Percentiles rank a stretch among this genome's conserved stretches.
Conservation (phyloP, 2,329 filamentous ascomycete genomes). For the Botrytis medusae region DNA sequence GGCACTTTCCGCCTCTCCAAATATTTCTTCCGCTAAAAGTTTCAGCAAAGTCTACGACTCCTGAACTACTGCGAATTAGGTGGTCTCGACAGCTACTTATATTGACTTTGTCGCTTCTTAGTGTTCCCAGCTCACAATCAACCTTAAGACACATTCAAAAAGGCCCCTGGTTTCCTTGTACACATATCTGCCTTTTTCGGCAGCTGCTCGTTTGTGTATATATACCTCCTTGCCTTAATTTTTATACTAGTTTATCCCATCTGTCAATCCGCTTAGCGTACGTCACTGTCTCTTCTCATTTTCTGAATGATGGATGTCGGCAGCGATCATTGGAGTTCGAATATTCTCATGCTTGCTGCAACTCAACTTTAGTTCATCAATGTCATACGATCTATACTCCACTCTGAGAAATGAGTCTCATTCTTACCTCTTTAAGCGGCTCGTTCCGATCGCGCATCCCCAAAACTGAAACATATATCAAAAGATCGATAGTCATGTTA, state of each 20-base stretch:
- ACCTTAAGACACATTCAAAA: background rate
- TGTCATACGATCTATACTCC: background rate
- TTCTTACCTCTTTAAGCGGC: background rate
- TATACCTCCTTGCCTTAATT: no score
- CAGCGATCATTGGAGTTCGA: background rate
- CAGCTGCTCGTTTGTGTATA: background rate
- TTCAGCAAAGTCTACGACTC: background rate
- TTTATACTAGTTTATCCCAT: background rate
- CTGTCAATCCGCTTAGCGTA: background rate
- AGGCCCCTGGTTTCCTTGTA: background rate
- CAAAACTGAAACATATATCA: background rate
- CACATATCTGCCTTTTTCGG: background rate
- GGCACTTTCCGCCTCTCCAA: background rate
- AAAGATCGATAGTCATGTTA: background rate
- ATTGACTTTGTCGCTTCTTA: background rate
- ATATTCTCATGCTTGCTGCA: background rate
- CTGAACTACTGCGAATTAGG: background rate
- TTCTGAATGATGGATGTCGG: background rate
- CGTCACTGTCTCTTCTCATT: background rate
- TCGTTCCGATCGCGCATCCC: background rate
- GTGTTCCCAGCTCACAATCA: background rate
- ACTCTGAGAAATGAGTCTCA: background rate
- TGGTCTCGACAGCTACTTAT: background rate
- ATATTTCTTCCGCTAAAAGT: background rate
- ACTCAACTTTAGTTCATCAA: background rate